Percentiles rank a stretch among this genome's conserved stretches.
Evolutionary conservation across 2,329 filamentous ascomycete species (phyloP).

Genomic region (Fusarium temperatum): DNA sequence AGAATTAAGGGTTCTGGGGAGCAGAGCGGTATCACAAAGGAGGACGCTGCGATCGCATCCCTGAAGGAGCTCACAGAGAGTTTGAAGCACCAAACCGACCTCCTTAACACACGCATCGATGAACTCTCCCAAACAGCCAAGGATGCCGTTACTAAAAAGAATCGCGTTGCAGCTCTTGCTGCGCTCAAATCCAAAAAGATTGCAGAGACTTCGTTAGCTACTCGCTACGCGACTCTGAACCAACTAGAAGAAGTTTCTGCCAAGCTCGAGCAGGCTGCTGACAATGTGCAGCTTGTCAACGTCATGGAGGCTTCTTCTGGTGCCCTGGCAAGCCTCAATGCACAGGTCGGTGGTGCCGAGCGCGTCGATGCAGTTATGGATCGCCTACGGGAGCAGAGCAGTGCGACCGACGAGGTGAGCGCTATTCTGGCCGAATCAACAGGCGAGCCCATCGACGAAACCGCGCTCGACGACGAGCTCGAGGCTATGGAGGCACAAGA

Average conservation of each 20-base stretch:
- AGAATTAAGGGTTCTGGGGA: constrained; percentile 72
- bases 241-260: constrained; percentile 85
- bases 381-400: constrained; percentile 80
- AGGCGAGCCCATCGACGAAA: constrained; percentile 72
- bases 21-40: constrained; percentile 68
- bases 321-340: constrained; percentile 78
- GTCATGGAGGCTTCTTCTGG: constrained; percentile 82
- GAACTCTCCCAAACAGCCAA: constrained; percentile 72
- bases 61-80: constrained; percentile 81
- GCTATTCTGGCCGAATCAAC: constrained; percentile 75
- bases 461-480: constrained; percentile 87
- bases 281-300: constrained; percentile 83
- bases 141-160: constrained; percentile 75
- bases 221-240: constrained; percentile 75
- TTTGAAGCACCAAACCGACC: constrained; percentile 75
- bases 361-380: constrained; percentile 80
- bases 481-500: constrained; percentile 75
- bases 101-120: constrained; percentile 73
- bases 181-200: constrained; percentile 85
- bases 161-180: constrained; percentile 77
- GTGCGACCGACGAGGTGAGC: constrained; percentile 82
- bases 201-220: constrained; percentile 76
- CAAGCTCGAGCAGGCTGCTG: constrained; percentile 86
- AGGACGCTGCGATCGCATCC: constrained; percentile 84
- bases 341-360: constrained; percentile 78